A percentile compares a stretch with the other conserved stretches of the same genome.
phyloP scores from a whole-genome alignment of 2,329 filamentous ascomycete species.

The Cadophora luteo-olivacea region DNA sequence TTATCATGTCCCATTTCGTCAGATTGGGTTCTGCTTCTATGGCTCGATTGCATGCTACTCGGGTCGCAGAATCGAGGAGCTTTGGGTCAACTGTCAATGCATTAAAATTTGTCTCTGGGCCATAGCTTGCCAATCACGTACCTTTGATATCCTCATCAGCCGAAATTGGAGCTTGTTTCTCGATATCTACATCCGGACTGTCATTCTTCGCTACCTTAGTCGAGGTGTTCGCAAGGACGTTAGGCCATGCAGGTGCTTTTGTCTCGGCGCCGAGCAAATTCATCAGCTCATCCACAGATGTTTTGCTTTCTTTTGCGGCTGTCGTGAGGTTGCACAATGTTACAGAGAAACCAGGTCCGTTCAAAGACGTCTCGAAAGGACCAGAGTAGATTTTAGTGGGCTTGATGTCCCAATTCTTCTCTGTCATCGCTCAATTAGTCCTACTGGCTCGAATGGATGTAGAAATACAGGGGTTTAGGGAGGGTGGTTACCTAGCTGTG shows the following conservation, averaged over 20 bases:
- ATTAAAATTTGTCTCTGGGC: constrained; percentile 22
- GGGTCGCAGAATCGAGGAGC: constrained; percentile 40
- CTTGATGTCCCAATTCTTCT: constrained; percentile 54
- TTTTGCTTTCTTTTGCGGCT: constrained; percentile 41
- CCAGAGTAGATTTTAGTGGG: constrained; percentile 55
- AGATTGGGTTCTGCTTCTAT: constrained; percentile 55
- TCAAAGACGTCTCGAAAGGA: constrained; percentile 59
- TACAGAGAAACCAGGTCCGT: constrained; percentile 62
- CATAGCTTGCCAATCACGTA: neutral
- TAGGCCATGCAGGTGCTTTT: constrained; percentile 48
- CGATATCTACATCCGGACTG: constrained; percentile 30
- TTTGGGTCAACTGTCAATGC: constrained; percentile 39
- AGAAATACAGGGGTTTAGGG: neutral
- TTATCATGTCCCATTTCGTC: constrained; percentile 55
- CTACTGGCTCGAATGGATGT: neutral
- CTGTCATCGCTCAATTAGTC: constrained; percentile 26
- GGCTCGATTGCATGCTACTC: constrained; percentile 44
- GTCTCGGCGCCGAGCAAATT: constrained; percentile 57
- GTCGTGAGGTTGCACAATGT: constrained; percentile 57
- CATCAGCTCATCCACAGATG: constrained; percentile 48
- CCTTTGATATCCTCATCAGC: constrained; percentile 35
- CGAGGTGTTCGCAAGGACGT: constrained; percentile 38
- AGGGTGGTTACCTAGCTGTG: constrained; percentile 45
- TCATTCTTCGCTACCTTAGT: constrained; percentile 30
- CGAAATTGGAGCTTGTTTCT: constrained; percentile 30